Evolutionary conservation across 495 filamentous ascomycete genomes (phyloP), one percentile per base, ranked within the genome.

Genomic region (Aspergillus cristatus): DNA sequence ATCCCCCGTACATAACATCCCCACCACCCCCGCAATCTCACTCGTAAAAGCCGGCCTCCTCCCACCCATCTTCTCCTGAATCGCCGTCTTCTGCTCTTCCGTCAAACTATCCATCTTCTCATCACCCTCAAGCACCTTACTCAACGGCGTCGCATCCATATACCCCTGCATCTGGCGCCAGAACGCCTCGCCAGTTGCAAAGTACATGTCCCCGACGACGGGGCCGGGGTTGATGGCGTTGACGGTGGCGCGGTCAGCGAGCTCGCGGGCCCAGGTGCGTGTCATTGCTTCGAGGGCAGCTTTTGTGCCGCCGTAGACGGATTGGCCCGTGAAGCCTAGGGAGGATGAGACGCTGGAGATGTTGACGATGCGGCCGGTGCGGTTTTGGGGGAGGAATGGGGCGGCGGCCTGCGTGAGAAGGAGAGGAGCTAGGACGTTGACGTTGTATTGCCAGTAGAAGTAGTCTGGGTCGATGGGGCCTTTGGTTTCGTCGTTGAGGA

Each of bases 211-310:
- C 5, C 84, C 87, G 34, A 78, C 73, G 0, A 91, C 86, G 0
- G 88, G 87, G 0, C 89, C 88, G 0, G 88, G 89, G 61, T 94
- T 96, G 26, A 96, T 68, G 0, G 81, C 76, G 53, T 94, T 96
- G 26, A 94, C 86, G 0, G 88, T 96, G 0, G 71, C 74, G 6
- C 77, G 65, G 54, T 91, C 81, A 2, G 76, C 67, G 25, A 96
- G 63, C 61, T 96, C 89, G 14, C 84, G 71, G 0, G 79, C 67
- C 89, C 88, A 96, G 1, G 84, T 87, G 7, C 89, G 70, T 8
- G 87, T 94, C 87, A 94, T 91, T n/a, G 82, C 74, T 45, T 96
- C 89, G 22, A 94, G 49, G 0, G 89, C 88, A 0, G 83, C 87
- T 59, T 96, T 96, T 46, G 81, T 90, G 3, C 86, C 87, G 28